Conservation (phyloP, 257 asterid genomes). For the Euphrasia confusa region DNA sequence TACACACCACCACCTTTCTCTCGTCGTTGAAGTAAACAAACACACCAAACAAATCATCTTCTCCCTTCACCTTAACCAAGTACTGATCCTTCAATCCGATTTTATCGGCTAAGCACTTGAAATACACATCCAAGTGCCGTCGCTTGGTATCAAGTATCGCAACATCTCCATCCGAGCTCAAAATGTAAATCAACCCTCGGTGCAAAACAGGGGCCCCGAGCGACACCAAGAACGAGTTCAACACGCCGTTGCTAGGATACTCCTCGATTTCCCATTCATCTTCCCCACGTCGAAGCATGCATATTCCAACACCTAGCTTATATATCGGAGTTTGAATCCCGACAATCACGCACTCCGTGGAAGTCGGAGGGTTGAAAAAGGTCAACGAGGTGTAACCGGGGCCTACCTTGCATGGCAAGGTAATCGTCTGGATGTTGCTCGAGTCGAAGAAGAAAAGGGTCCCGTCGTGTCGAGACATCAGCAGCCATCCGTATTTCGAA, state of each 20-base stretch:
- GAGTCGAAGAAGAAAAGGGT: neutral
- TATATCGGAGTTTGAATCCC: neutral
- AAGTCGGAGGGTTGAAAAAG: conserved; percentile 1
- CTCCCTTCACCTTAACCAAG: too few species aligned
- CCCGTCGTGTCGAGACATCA: neutral
- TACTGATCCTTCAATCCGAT: too few species aligned
- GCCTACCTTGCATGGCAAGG: neutral
- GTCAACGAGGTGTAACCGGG: neutral
- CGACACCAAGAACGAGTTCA: too few species aligned
- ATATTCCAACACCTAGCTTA: neutral
- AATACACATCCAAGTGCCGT: too few species aligned
- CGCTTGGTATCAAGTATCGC: too few species aligned
- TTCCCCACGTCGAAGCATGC: neutral
- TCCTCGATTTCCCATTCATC: neutral
- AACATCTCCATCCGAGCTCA: too few species aligned
- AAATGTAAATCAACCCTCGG: too few species aligned
- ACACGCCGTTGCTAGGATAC: too few species aligned
- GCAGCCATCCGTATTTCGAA: conserved; percentile 10
- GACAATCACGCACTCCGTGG: neutral
- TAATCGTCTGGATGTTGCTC: neutral
- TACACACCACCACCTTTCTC: conserved; percentile 10
- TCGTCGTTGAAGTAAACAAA: neutral
- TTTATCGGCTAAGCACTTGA: too few species aligned
- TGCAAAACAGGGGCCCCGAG: too few species aligned
- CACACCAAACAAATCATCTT: too few species aligned